Base-by-base conservation (phyloP, 371 early-diverging fungal genomes). In the Phascolomyces articulosus region DNA sequence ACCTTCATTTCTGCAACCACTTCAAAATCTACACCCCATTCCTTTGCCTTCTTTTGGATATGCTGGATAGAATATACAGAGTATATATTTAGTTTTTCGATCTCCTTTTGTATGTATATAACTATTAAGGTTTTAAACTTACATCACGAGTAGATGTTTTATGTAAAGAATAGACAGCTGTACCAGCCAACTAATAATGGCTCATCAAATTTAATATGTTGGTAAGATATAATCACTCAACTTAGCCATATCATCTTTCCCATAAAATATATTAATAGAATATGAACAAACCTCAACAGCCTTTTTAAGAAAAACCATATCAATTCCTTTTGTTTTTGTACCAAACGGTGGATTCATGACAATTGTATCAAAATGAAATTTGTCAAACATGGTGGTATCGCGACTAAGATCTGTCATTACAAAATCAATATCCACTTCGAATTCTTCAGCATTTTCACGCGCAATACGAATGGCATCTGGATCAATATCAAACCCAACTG, bases 311-410 rank as follows among this genome's bases (percentile, higher is more conserved):
- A 94, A 88, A 24, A 87, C 73, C 82, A 91, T 86, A 65, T 94
- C 94, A 24, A 92, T 85, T 13, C 94, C 94, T 58, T 84, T 83
- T 65, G 88, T 90, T 64, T 91, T 93, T 13, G 93, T 94, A 11
- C 93, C 93, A 74, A 93, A 94, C 1, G 94, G 94, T 62, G 94
- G 94, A 70, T 94, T 94, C 89, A 93, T 91, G 24, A 94, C 72
- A 49, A 93, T 87, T 1, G 93, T 93, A 73, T 94, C 93, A 40
- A 91, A 75, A 60, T 77, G 77, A 65, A 86, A 87, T 55, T 80
- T 64, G 40, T 77, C 74, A 40, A 82, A 29, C 20, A 38, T 58
- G 40, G 75, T 34, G 11, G 6, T 34, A 11, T 34, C 60, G 20
- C 60, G 58, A 38, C 70, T 67, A 9, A 89, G 56, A 73, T 87